Evolutionary conservation across 2,329 filamentous ascomycete genomes (phyloP), one percentile per base, ranked within the genome.

Genomic region (Emmonsia crescens): DNA sequence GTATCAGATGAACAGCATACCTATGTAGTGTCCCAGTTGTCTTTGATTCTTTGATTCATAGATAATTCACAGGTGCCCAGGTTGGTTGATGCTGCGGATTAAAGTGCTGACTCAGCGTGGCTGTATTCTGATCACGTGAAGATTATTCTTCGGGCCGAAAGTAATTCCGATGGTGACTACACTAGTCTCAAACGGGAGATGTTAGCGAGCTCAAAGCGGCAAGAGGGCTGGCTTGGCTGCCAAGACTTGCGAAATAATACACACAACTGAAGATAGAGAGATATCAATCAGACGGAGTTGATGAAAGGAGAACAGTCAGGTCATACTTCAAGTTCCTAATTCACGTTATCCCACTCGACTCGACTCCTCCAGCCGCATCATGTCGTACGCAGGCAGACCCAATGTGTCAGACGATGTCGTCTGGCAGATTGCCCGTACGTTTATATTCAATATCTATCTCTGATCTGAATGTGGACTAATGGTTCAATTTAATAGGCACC

Each of bases 351-450:
- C 33, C 33, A 19, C 33, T 16, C n/a, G 31, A 21, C 33, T 33
- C n/a, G 31, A 56, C 27, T 51, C 48, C 48, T 66, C 67, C 55
- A 68, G 57, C 66, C 60, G 69, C 68, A 76, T 62, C 68, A 77
- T 77, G 75, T 70, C 76, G 68, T 69, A 73, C 73, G 71, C 77
- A 74, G 71, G 73, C 73, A 82, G 85, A 78, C 78, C 86, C 73
- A 90, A 91, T 83, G 83, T 96, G 76, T 95, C 91, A 78, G 80
- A 87, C 76, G 92, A 96, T 81, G 84, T 96, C 73, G 82, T 96
- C 83, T 97, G 93, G 93, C 88, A 93, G 85, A 82, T 95, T 79
- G 87, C 88, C 84, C 90, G 92, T 96, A 87, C 79, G 91, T 91
- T 67, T 8, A 3, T 24, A 46, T 14, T 3, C 14, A 36, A 3